Evolutionary conservation across 2,329 filamentous ascomycete genomes (phyloP), one percentile per base, ranked within the genome.

Genomic region (Didymella sp.): DNA sequence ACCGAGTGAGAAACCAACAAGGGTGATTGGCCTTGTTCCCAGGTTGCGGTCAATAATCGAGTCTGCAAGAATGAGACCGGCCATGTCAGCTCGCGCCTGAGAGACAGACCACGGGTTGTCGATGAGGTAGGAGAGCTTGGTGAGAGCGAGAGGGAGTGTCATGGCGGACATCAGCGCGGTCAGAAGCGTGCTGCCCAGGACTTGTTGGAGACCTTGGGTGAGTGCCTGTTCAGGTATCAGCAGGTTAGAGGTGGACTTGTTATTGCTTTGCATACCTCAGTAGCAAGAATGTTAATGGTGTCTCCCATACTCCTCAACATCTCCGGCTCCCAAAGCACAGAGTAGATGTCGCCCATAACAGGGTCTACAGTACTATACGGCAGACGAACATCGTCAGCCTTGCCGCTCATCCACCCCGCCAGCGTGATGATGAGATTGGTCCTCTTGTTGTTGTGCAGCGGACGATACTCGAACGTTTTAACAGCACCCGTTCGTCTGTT

Each of bases 21-120:
- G 85, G 0, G 95, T 99, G 59, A 98, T 88, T 0, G 95, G 95
- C 25, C 95, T 85, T 6, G 92, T 92, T 15, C 95, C 95, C 19
- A 99, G 82, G 72, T 96, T 97, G 45, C 92, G 87, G 67, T 96
- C 92, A 59, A 96, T 90, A 30, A 99, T 81, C 0, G 94, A 97
- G 76, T 99, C 95, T 1, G 95, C 95, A 51, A 99, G 83, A 73
- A 99, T 96, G 43, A 96, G 84, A 3, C 95, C 95, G 7, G 94
- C 91, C 53, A 91, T 84, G 69, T 90, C 93, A 27, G 95, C 95
- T 67, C 95, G 87, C 69, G 95, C 92, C 46, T 96, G 85, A 1
- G 95, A 98, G n/a, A 97, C 93, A 24, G 90, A 92, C 95, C 95
- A 99, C 0, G 95, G 95, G 71, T 99, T 99, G 76, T 99, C 95